Percentiles rank a stretch among this genome's conserved stretches.
These are phyloP conservation scores for Penicillium brevicompactum DNA, from an alignment of 2,329 filamentous ascomycete species.

Conservation along the genomic window DNA sequence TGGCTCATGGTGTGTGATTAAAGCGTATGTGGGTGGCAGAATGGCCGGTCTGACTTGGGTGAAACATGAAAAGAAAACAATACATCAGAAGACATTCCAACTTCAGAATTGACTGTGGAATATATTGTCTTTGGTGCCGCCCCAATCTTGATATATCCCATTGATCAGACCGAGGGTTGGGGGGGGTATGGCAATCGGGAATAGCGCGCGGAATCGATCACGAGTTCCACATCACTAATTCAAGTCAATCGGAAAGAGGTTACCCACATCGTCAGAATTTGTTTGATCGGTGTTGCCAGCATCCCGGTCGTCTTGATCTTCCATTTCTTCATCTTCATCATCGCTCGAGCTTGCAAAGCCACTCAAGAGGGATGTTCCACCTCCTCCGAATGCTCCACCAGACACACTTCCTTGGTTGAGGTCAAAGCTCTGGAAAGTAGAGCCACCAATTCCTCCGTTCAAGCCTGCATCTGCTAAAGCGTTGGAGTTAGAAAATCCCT, in stretches of 20 bases:
- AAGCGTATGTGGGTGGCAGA: not conserved
- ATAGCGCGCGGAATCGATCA: conserved; percentile 33
- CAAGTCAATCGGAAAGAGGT: conserved; percentile 62
- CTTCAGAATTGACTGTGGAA: not conserved
- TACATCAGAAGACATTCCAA: not conserved
- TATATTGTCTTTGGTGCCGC: not conserved
- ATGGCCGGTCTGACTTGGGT: not conserved
- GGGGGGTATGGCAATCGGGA: conserved; percentile 6
- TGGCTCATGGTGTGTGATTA: not conserved
- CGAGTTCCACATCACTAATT: conserved; percentile 63
- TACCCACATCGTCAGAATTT: conserved; percentile 68
- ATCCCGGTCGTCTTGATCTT: conserved; percentile 60
- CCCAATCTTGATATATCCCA: not conserved
- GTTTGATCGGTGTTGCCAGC: conserved; percentile 45
- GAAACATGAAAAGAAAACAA: conserved; percentile 3
- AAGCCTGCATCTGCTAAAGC: conserved; percentile 80
- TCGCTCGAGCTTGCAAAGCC: conserved; percentile 95
- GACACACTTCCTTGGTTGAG: conserved; percentile 67
- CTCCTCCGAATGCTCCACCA: conserved; percentile 71
- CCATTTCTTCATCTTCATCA: conserved; percentile 93
- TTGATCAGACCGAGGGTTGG: not conserved
- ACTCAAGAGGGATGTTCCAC: conserved; percentile 68
- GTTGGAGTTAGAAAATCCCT: conserved; percentile 62
- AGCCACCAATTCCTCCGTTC: conserved; percentile 61
- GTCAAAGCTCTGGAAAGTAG: conserved; percentile 64